Evolutionary conservation across 208 protist genomes (phyloP), one percentile per base, ranked within the genome.

Genomic region (Zelonia costaricensis): DNA sequence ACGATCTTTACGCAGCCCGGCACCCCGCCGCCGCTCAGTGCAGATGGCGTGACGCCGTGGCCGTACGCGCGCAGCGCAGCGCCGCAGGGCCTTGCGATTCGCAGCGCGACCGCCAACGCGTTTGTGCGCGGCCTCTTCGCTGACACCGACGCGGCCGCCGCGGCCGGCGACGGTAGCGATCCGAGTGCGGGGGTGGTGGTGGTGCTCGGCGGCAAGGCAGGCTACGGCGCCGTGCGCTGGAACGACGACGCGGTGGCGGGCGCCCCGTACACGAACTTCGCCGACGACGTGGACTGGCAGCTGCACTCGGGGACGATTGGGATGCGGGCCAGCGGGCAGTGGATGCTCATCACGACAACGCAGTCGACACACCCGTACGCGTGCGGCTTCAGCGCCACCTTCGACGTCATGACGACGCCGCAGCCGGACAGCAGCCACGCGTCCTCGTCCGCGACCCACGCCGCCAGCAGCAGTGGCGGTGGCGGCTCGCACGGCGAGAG

Each of bases 201-300:
- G 13, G 35, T 71, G n/a, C 56, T 71, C 12, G 65, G 65, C 15
- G 65, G 65, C 40, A 49, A 48, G 15, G 65, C 65, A 3, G 57
- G 65, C 9, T 71, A 71, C 36, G 65, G 65, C 42, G 15, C 45
- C 20, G 49, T 71, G 42, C 42, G 53, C n/a, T 71, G 65, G 65
- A 60, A 71, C 48, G 65, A 45, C 4, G 47, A 64, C 40, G 23
- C 46, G 8, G 52, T 33, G 15, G 23, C 16, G 8, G 38, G 33
- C 12, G 20, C 36, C 40, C 3, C 18, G n/a, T 88, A 80, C 71
- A 70, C 62, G 13, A 80, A 83, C 62, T 87, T 83, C 46, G 69
- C 63, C 16, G 42, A 38, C 1, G 58, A 55, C 28, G 62, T 43
- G 25, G 40, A 63, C 47, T 82, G 78, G 79, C 27, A 60, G 52